A percentile compares a stretch with the other conserved stretches of the same genome.
phyloP scores from a whole-genome alignment of 164 flowering plant genomes.

The Chloranthus sessilifolius region DNA sequence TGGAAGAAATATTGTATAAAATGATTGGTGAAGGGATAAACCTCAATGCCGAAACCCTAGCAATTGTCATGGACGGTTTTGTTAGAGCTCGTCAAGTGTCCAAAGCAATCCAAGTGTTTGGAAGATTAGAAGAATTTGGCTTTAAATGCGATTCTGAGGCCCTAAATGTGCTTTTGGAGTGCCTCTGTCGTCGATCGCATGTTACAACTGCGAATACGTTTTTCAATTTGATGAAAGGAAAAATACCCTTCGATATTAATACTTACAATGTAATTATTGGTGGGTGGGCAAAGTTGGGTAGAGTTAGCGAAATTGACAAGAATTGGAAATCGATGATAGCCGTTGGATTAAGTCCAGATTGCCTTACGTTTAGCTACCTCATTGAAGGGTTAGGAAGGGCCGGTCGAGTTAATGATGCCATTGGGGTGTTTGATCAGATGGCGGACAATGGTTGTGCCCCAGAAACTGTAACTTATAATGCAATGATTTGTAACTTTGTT shows the following conservation, averaged over 20 bases:
- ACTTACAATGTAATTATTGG: constrained; percentile 60
- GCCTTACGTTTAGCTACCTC: constrained; percentile 42
- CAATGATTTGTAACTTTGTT: constrained; percentile 58
- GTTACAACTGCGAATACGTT: constrained; percentile 54
- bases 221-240: constrained; percentile 46
- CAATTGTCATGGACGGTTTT: constrained; percentile 58
- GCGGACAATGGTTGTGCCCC: constrained; percentile 38
- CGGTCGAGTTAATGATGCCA: constrained; percentile 56
- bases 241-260: constrained; percentile 27
- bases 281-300: constrained; percentile 75
- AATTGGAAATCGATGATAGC: constrained; percentile 46
- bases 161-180: constrained; percentile 53
- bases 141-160: constrained; percentile 35
- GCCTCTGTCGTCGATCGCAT: constrained; percentile 56
- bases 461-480: constrained; percentile 54
- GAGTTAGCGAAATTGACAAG: constrained; percentile 49
- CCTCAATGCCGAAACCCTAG: constrained; percentile 39
- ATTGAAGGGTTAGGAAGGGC: constrained; percentile 80
- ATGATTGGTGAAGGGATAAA: constrained; percentile 36
- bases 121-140: constrained; percentile 45
- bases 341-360: constrained; percentile 58
- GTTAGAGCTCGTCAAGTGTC: constrained; percentile 45
- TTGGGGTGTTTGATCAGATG: constrained; percentile 51
- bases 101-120: constrained; percentile 52
- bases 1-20: constrained; percentile 37